Conservation (phyloP, 2,329 filamentous ascomycete genomes). For the Tolypocladium album region DNA sequence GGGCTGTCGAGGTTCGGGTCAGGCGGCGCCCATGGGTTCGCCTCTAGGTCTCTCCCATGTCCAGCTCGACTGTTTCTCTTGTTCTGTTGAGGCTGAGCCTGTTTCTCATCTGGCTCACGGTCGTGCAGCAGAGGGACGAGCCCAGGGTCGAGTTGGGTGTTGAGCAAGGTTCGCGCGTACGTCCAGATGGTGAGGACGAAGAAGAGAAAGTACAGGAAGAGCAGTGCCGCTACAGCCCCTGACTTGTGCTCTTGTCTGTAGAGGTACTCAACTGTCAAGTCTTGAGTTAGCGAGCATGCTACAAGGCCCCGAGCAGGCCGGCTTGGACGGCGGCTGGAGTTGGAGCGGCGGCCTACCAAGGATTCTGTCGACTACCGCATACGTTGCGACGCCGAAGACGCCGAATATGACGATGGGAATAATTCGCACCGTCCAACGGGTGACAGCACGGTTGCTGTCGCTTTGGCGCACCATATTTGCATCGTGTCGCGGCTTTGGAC, state of each 20-base stretch:
- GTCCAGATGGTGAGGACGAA: conserved; percentile 53
- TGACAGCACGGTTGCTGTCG: conserved; percentile 16
- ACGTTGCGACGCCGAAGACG: conserved; percentile 59
- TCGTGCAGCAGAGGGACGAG: conserved; percentile 49
- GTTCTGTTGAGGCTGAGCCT: conserved; percentile 2
- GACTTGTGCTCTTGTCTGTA: conserved; percentile 35
- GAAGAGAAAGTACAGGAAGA: conserved; percentile 64
- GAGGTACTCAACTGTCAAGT: conserved; percentile 53
- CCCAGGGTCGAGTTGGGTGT: conserved; percentile 61
- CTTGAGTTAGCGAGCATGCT: background rate
- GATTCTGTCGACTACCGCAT: conserved; percentile 55
- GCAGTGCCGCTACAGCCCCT: conserved; percentile 54
- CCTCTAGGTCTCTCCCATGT: conserved; percentile 14
- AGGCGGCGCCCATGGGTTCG: conserved; percentile 22
- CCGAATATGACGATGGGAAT: conserved; percentile 61
- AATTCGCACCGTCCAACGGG: conserved; percentile 34
- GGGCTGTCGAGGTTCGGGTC: conserved; percentile 48
- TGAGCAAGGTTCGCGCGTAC: conserved; percentile 62
- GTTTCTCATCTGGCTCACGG: conserved; percentile 22
- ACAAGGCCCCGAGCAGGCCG: too few species aligned
- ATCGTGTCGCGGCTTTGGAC: conserved; percentile 8
- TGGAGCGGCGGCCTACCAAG: conserved; percentile 43
- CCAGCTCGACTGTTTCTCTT: conserved; percentile 3
- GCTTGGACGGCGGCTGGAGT: background rate
- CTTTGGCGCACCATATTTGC: conserved; percentile 19